Base-by-base conservation (phyloP, 352 stramenopile genomes). In the Phytophthora sojae region DNA sequence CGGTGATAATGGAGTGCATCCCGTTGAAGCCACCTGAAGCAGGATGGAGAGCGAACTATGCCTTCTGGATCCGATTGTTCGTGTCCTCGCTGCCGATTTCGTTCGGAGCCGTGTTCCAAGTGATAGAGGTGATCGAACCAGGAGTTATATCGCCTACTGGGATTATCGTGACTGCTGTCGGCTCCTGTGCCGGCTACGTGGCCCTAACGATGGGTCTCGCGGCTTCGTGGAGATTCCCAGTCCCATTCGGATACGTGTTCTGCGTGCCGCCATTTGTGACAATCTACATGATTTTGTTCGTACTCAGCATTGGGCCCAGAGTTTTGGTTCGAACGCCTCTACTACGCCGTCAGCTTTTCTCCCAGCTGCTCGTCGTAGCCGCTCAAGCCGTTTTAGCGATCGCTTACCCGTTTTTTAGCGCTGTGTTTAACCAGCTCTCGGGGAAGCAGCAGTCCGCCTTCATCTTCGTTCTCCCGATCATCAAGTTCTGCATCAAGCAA, bases 401-500 rank as follows among this genome's bases (percentile, higher is more conserved):
- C 6, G 29, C 52, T 0, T 79, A 79, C 19, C 72, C 72, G 5
- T n/a, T 26, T 8, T 79, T 68, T 8, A 70, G 37, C 26, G 67
- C 63, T 3, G 11, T 79, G 9, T 75, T 75, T 56, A 71, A 58
- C 19, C 57, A 69, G 12, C 55, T 73, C 4, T 61, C 71, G 6
- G 42, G 59, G 0, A 6, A 37, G 3, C 60, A 74, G 3, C 71
- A 77, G 30, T 52, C 60, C 11, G 39, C 23, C 7, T 70, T 75
- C 44, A 44, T 77, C 19, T 30, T 77, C 23, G 39, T 69, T 1
- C 44, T 75, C 5, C 67, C 67, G 6, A 6, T 61, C 39, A 39
- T 65, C n/a, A 76, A 79, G 29, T 61, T 77, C 12, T 21, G 53
- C 4, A 55, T 76, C 14, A 75, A 77, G 15, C 62, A 79, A 50